Conservation (phyloP, 345 rosid species). For the Atalantia buxifolia region DNA sequence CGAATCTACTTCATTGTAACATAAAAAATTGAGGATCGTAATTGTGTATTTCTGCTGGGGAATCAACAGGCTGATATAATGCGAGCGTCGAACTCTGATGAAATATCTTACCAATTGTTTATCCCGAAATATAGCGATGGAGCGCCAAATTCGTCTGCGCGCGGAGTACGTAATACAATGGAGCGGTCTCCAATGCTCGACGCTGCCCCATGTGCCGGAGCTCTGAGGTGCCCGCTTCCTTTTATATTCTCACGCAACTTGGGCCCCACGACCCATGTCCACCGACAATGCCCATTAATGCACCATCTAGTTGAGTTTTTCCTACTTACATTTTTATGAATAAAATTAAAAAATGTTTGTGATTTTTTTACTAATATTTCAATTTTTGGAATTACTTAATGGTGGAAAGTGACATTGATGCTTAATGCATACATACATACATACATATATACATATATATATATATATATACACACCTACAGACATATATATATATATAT, state of each 20-base stretch:
- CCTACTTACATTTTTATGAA: too few species aligned
- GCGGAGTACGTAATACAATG: not conserved
- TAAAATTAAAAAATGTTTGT: too few species aligned
- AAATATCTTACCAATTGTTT: not conserved
- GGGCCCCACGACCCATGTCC: conserved; percentile 20
- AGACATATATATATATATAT: too few species aligned
- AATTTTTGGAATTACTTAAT: too few species aligned
- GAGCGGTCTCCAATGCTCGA: not conserved
- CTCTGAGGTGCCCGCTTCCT: not conserved
- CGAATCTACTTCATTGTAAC: too few species aligned
- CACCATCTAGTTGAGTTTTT: not conserved
- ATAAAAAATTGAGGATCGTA: too few species aligned
- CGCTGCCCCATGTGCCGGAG: conserved; percentile 6
- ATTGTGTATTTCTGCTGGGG: too few species aligned
- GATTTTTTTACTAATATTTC: too few species aligned
- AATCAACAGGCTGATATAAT: not conserved
- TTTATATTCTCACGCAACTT: not conserved
- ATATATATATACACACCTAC: too few species aligned
- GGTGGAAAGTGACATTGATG: too few species aligned
- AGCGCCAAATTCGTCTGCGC: not conserved
- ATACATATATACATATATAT: too few species aligned
- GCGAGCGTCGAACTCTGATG: not conserved
- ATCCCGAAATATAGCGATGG: not conserved
- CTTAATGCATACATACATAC: too few species aligned
- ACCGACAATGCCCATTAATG: conserved; percentile 21